Percentiles rank a stretch among this genome's conserved stretches.
These are phyloP conservation scores for Barnettozyma wickerhamii DNA, from an alignment of 805 yeast species.

Conservation along the genomic window DNA sequence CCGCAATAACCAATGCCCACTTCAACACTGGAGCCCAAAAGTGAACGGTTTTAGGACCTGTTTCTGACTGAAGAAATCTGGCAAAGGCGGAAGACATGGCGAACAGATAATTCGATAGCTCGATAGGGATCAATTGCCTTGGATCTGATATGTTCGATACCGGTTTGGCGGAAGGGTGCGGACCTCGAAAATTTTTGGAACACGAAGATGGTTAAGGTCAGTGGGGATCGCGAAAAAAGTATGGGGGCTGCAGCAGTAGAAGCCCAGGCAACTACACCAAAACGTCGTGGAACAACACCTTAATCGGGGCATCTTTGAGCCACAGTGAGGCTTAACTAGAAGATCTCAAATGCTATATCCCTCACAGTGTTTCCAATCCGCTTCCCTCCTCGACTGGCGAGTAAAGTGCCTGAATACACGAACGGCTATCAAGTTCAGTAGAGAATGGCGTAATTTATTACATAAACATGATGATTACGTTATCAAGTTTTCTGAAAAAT, in stretches of 20 bases:
- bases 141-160: background rate
- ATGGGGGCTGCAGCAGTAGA: background rate
- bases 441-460: too few relatives aligned
- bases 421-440: too few relatives aligned
- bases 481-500: background rate
- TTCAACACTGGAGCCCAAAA: slow-evolving; percentile 58
- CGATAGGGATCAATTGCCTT: too few relatives aligned
- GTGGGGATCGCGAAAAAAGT: background rate
- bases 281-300: background rate
- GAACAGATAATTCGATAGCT: too few relatives aligned
- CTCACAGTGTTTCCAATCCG: background rate
- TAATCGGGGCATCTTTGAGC: too few relatives aligned
- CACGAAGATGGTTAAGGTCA: background rate
- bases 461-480: too few relatives aligned
- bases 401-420: too few relatives aligned
- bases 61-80: slow-evolving; percentile 74
- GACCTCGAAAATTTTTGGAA: background rate
- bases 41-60: slow-evolving; percentile 97
- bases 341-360: too few relatives aligned
- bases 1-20: slow-evolving; percentile 92
- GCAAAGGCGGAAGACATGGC: slow-evolving; percentile 49
- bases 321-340: too few relatives aligned
- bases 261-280: too few relatives aligned
- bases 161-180: background rate
- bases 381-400: too few relatives aligned